Conservation (phyloP, 2,329 filamentous ascomycete species). For the Botrytis byssoidea region DNA sequence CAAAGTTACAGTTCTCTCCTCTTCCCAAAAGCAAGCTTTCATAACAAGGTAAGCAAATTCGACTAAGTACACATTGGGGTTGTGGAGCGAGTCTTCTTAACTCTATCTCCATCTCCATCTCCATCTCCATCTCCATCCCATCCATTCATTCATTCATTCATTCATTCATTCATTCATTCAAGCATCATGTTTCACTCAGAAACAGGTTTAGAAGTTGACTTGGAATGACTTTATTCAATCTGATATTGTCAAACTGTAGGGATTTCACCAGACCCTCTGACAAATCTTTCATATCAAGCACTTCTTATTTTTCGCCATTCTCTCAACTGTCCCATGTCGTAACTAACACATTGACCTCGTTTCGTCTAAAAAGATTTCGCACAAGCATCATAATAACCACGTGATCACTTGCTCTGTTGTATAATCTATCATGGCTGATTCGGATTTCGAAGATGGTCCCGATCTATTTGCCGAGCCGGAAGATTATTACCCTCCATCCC, state of each 20-base stretch:
- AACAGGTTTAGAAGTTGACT: background rate
- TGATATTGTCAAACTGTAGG: background rate
- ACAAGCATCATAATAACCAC: slow-evolving; percentile 17
- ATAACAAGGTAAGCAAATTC: background rate
- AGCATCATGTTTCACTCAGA: background rate
- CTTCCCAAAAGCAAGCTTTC: background rate
- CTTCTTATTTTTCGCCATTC: background rate
- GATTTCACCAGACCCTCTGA: background rate
- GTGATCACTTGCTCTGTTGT: slow-evolving; percentile 24
- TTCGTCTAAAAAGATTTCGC: slow-evolving; percentile 3
- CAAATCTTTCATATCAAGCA: background rate
- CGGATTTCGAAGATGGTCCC: slow-evolving; percentile 28
- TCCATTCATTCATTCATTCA: background rate
- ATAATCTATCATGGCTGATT: slow-evolving; percentile 21
- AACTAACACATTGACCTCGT: slow-evolving; percentile 11
- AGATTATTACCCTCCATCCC: slow-evolving; percentile 76
- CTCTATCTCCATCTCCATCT: background rate
- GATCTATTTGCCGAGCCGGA: slow-evolving; percentile 77
- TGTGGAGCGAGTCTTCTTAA: background rate
- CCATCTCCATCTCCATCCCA: background rate
- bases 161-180: background rate
- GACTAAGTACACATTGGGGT: background rate
- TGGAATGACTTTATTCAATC: background rate
- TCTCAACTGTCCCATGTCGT: background rate
- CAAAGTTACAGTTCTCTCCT: background rate